phyloP scores from a whole-genome alignment of 495 filamentous ascomycete genomes.

The Saxispiralis lemnorum region DNA sequence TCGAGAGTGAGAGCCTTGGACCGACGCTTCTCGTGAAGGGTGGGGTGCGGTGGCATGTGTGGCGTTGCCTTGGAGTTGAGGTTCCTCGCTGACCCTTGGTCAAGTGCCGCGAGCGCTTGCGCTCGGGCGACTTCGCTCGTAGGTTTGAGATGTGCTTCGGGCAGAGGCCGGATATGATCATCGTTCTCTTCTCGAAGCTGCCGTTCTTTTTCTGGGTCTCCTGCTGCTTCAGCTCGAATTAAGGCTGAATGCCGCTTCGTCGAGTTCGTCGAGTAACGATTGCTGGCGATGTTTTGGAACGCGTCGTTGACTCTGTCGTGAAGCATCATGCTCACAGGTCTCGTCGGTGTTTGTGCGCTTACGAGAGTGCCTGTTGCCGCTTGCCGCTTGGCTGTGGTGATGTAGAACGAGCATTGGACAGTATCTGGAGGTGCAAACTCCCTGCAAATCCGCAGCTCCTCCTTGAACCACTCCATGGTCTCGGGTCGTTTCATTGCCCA shows the following conservation, averaged over 20 bases:
- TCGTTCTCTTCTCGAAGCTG: conserved; percentile 73
- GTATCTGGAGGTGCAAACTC: conserved; percentile 67
- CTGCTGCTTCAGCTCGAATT: conserved; percentile 62
- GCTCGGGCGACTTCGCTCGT: conserved; percentile 13
- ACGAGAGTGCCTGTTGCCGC: conserved; percentile 22
- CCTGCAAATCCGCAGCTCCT: conserved; percentile 77
- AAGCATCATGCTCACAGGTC: conserved; percentile 47
- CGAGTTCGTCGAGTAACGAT: conserved; percentile 27
- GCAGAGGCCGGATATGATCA: conserved; percentile 68
- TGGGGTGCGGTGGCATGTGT: conserved; percentile 12
- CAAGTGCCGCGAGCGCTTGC: background rate
- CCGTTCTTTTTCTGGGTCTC: conserved; percentile 59
- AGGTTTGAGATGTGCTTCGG: conserved; percentile 32
- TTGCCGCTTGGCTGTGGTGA: conserved; percentile 54
- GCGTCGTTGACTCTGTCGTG: conserved; percentile 74
- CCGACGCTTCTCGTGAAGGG: conserved; percentile 16
- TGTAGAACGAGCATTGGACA: conserved; percentile 85
- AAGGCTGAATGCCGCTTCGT: conserved; percentile 49
- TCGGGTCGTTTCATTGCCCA: conserved; percentile 83
- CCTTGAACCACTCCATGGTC: conserved; percentile 95
- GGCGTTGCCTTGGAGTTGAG: conserved; percentile 6
- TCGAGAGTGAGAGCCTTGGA: conserved; percentile 22
- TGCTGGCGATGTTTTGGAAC: conserved; percentile 61
- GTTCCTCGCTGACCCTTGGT: background rate
- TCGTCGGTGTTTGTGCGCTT: conserved; percentile 32